Base-by-base conservation (phyloP, 805 yeast genomes). In the Ogataea haglerorum region DNA sequence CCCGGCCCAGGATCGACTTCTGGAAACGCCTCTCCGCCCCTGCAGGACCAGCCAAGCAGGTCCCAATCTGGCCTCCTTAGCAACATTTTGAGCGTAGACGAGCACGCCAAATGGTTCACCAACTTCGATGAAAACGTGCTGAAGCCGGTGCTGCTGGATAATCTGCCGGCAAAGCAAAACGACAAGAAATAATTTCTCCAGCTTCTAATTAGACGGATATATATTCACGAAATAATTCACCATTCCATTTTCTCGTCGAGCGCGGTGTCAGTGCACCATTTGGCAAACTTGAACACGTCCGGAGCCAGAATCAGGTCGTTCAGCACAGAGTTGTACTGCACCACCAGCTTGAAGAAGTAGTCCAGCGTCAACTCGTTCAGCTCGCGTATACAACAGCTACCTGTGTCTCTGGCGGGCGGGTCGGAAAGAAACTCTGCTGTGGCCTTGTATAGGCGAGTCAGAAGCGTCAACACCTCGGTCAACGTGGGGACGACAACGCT, bases 121-220 rank as follows among this genome's bases (percentile, higher is more conserved):
- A 83, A 79, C 52, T 87, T 93, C 57, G 99, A 93, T 59, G 96
- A 93, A 53, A 87, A 87, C 58, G 93, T 93, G 16, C 70, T 93
- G 53, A 90, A 90, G 61, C 97, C 97, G 1, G 96, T 88, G 0
- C 73, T 91, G 38, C 72, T 90, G 43, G 98, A 91, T 53, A 69
- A 68, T 45, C 36, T 67, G 34, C 75, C 75, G 4, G 35, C 31
- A 56, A 48, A 33, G 34, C 42, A 42, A 23, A 43, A 39, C 23
- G 42, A 40, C 29, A 40, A 40, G 17, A 34, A 38, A 28, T 43
- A 33, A 33, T 10, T 4, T 21, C 10, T 23, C 30, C 21, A 25
- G 26, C 30, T 29, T 28, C 15, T 13, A 21, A 28, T 35, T 31
- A 32, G 19, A 21, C 34, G 17, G 24, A 29, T 30, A 28, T 17